phyloP scores from a whole-genome alignment of 1,139 yeast genomes.

The Diutina scorzettiae region DNA sequence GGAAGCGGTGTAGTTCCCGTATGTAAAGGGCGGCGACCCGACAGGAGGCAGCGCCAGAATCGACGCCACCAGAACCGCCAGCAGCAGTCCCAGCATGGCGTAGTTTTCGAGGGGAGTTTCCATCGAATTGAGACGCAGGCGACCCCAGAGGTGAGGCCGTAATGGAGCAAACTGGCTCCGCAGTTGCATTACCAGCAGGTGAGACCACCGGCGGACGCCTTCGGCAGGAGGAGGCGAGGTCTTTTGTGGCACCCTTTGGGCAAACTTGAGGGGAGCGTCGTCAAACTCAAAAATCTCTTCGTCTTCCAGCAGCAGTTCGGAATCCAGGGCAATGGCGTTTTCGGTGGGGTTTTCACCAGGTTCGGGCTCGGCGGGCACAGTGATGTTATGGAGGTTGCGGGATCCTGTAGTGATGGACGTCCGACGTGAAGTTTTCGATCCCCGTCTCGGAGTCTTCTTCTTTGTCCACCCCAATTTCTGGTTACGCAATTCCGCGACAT shows the following conservation, averaged over 20 bases:
- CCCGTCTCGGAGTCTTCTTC: conserved; percentile 13
- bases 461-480: conserved; percentile 34
- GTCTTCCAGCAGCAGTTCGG: conserved; percentile 29
- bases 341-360: conserved; percentile 1
- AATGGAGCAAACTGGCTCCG: conserved; percentile 13
- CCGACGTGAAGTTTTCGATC: conserved; percentile 20
- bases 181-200: conserved; percentile 13
- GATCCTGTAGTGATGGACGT: conserved; percentile 43
- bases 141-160: conserved; percentile 21
- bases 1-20: conserved; percentile 4
- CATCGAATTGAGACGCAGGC: conserved; percentile 32
- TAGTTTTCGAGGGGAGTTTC: conserved; percentile 31
- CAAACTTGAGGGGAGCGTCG: conserved; percentile 17
- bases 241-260: conserved; percentile 32
- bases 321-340: conserved; percentile 14
- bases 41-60: conserved; percentile 12
- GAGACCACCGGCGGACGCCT: conserved; percentile 10
- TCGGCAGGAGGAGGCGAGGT: conserved; percentile 24
- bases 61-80: conserved; percentile 24
- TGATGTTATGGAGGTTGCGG: conserved; percentile 33
- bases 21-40: background rate
- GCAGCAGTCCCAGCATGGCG: conserved; percentile 29
- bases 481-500: conserved; percentile 5
- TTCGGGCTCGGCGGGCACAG: conserved; percentile 26
- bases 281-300: conserved; percentile 6